phyloP scores from a whole-genome alignment of 108 stramenopile genomes.

The Nitzschia sp. region DNA sequence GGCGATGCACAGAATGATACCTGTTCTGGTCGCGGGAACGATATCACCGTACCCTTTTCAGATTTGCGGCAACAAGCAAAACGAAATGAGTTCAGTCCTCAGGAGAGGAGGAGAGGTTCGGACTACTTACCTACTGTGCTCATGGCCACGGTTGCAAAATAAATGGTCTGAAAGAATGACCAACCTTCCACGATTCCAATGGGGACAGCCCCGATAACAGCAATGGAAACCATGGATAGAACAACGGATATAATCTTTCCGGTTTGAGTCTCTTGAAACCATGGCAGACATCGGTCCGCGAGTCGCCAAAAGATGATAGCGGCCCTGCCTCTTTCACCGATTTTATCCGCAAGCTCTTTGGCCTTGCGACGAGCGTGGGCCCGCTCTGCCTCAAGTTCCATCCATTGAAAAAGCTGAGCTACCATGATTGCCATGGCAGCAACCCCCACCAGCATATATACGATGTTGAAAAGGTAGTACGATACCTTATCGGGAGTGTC shows the following conservation, averaged over 20 bases:
- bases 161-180: slow-evolving; percentile 50
- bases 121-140: slow-evolving; percentile 37
- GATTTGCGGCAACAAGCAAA: not conserved
- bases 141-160: slow-evolving; percentile 59
- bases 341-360: not conserved
- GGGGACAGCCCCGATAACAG: slow-evolving; percentile 52
- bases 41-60: slow-evolving; percentile 48
- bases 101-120: not conserved
- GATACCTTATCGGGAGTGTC: slow-evolving; percentile 3
- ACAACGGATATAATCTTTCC: slow-evolving; percentile 45
- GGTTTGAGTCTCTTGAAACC: slow-evolving; percentile 34
- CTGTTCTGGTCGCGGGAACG: slow-evolving; percentile 39
- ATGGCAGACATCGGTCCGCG: not conserved
- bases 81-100: not conserved
- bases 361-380: slow-evolving; percentile 3
- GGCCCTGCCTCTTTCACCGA: not conserved
- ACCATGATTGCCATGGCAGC: slow-evolving; percentile 15
- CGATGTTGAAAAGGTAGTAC: slow-evolving; percentile 3
- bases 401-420: slow-evolving; percentile 20
- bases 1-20: slow-evolving; percentile 56
- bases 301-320: not conserved
- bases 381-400: slow-evolving; percentile 7
- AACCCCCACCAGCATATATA: slow-evolving; percentile 20
- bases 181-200: slow-evolving; percentile 65
- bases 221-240: slow-evolving; percentile 53